phyloP scores from a whole-genome alignment of 129 eudicot species.

The Arctium minus region DNA sequence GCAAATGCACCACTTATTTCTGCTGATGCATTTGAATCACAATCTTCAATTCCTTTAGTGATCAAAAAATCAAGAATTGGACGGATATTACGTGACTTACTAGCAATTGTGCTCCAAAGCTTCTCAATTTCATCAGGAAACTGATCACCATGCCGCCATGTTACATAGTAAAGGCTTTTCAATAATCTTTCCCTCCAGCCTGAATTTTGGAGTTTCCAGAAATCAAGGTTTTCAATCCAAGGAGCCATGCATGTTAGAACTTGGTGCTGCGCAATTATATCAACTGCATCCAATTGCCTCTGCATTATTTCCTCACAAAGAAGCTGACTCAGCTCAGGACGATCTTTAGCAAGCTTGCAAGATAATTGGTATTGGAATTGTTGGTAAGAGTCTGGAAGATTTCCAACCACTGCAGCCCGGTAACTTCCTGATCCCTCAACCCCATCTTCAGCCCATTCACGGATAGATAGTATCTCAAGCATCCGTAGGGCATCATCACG shows the following conservation, averaged over 20 bases:
- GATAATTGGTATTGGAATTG: slow-evolving; percentile 91
- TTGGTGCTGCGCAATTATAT: slow-evolving; percentile 57
- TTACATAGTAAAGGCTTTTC: slow-evolving; percentile 87
- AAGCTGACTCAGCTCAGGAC: slow-evolving; percentile 85
- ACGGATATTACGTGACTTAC: slow-evolving; percentile 39
- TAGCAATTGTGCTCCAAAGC: slow-evolving; percentile 59
- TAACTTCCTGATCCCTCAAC: slow-evolving; percentile 66
- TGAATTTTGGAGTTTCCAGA: slow-evolving; percentile 46
- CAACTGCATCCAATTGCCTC: slow-evolving; percentile 51
- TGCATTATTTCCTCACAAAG: slow-evolving; percentile 71
- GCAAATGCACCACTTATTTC: slow-evolving; percentile 97
- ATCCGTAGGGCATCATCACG: slow-evolving; percentile 96
- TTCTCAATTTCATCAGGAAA: slow-evolving; percentile 58
- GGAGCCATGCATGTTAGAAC: slow-evolving; percentile 59
- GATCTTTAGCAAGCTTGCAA: slow-evolving; percentile 93
- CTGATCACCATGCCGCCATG: slow-evolving; percentile 96
- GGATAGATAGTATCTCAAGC: slow-evolving; percentile 91
- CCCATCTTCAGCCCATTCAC: slow-evolving; percentile 94
- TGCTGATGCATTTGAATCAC: slow-evolving; percentile 93
- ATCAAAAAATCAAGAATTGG: slow-evolving; percentile 85
- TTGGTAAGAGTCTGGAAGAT: slow-evolving; percentile 90
- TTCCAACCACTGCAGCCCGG: slow-evolving; percentile 88
- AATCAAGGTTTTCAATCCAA: slow-evolving; percentile 52
- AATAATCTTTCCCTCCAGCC: slow-evolving; percentile 62
- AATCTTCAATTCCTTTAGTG: slow-evolving; percentile 91